Evolutionary conservation across 176 grass and related monocot species (phyloP).

Genomic region (Rhynchospora breviuscula): DNA sequence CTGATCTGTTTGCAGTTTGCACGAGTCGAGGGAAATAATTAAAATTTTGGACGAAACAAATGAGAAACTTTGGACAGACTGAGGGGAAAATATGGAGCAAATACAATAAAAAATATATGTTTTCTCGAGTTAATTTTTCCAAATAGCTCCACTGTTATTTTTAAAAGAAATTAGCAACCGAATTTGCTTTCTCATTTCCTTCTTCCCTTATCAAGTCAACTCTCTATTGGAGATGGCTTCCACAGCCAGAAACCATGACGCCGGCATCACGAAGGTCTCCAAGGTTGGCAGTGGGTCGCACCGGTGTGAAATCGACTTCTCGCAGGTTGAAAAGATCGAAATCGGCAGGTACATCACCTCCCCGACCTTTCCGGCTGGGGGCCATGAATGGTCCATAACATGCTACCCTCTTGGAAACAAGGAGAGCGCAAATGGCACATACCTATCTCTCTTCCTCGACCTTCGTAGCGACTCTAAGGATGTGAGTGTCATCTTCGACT

Average conservation of each 20-base stretch:
- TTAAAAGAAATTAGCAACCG: not conserved
- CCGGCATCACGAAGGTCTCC: not conserved
- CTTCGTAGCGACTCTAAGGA: slow-evolving; percentile 16
- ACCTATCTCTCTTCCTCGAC: slow-evolving; percentile 18
- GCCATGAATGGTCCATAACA: slow-evolving; percentile 23
- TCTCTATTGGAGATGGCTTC: slow-evolving; percentile 18
- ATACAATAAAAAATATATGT: not conserved
- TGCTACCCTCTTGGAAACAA: slow-evolving; percentile 22
- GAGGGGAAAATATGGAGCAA: not conserved
- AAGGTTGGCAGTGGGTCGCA: not conserved
- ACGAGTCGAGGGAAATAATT: not conserved
- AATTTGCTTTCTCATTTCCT: not conserved
- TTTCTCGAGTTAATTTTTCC: not conserved
- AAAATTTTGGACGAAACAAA: not conserved
- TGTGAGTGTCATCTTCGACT: slow-evolving; percentile 15
- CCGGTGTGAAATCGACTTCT: not conserved
- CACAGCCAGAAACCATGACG: not conserved
- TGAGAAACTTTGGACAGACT: not conserved
- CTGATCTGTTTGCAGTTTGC: not conserved
- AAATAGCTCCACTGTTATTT: too few relatives aligned
- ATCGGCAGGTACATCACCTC: not conserved
- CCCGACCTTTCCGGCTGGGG: not conserved
- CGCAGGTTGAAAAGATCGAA: not conserved
- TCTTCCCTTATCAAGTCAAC: not conserved
- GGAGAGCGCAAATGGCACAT: not conserved